These are phyloP conservation scores for Camelina hispida DNA, from an alignment of 345 rosid genomes.

Conservation along the genomic window DNA sequence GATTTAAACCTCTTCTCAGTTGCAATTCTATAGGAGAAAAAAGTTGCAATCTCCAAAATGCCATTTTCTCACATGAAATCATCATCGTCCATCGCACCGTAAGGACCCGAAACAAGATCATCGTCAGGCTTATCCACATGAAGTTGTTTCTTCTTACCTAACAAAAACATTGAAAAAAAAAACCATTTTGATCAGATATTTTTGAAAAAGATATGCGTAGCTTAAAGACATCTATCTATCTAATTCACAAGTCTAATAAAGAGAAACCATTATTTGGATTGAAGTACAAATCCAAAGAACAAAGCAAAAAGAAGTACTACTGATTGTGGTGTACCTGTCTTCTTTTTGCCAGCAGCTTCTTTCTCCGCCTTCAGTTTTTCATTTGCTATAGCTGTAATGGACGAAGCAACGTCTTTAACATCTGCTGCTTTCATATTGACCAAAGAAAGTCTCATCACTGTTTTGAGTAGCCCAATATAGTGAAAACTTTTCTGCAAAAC, in stretches of 20 bases:
- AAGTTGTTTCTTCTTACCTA: constrained; percentile 78
- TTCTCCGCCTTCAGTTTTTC: constrained; percentile 91
- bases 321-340: constrained; percentile 56
- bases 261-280: background rate
- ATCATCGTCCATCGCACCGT: constrained; percentile 60
- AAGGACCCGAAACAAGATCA: constrained; percentile 53
- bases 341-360: constrained; percentile 87
- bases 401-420: constrained; percentile 84
- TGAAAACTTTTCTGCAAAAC: constrained; percentile 84
- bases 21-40: constrained; percentile 17
- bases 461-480: constrained; percentile 70
- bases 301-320: background rate
- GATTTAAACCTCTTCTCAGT: constrained; percentile 25
- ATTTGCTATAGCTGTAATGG: constrained; percentile 83
- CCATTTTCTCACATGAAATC: constrained; percentile 66
- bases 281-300: constrained; percentile 7
- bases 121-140: constrained; percentile 74
- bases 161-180: constrained; percentile 37
- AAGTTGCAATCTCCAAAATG: constrained; percentile 5
- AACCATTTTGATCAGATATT: background rate
- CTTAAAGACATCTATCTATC: background rate
- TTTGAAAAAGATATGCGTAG: background rate
- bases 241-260: background rate
- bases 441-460: constrained; percentile 84
- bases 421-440: constrained; percentile 79